Evolutionary conservation across 352 stramenopile species (phyloP).

Genomic region (Phytophthora fragariaefolia): DNA sequence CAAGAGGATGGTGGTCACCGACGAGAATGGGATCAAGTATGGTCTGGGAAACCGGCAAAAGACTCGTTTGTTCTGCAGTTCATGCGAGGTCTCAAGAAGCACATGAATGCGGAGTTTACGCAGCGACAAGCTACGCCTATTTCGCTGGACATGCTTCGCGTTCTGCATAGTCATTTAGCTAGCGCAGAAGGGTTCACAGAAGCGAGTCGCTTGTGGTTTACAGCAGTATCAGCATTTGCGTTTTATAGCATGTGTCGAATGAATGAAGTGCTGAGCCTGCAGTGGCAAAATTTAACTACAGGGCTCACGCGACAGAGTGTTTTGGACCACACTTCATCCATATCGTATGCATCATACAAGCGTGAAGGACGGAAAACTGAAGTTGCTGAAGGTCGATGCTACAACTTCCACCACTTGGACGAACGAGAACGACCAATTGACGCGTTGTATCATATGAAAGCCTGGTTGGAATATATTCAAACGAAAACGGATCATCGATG

Average conservation of each 20-base stretch:
- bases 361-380: constrained; percentile 16
- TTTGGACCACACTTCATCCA: neutral
- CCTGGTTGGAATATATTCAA: constrained; percentile 1
- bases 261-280: constrained; percentile 13
- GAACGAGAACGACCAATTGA: constrained; percentile 1
- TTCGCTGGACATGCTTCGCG: constrained; percentile 7
- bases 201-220: constrained; percentile 7
- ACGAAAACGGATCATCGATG: constrained; percentile 10
- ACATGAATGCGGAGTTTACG: neutral
- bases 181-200: constrained; percentile 4
- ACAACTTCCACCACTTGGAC: constrained; percentile 8
- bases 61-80: neutral
- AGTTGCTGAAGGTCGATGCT: constrained; percentile 11
- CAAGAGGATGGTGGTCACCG: neutral
- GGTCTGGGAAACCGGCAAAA: neutral
- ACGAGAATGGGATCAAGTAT: neutral
- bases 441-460: neutral
- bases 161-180: constrained; percentile 2
- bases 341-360: constrained; percentile 14
- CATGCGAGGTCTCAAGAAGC: neutral
- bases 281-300: constrained; percentile 12
- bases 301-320: neutral
- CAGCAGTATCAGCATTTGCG: constrained; percentile 6
- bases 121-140: constrained; percentile 10
- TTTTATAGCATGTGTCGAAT: constrained; percentile 22